These are phyloP conservation scores for Pythium pyrilobum DNA, from an alignment of 352 stramenopile genomes.

Conservation along the genomic window DNA sequence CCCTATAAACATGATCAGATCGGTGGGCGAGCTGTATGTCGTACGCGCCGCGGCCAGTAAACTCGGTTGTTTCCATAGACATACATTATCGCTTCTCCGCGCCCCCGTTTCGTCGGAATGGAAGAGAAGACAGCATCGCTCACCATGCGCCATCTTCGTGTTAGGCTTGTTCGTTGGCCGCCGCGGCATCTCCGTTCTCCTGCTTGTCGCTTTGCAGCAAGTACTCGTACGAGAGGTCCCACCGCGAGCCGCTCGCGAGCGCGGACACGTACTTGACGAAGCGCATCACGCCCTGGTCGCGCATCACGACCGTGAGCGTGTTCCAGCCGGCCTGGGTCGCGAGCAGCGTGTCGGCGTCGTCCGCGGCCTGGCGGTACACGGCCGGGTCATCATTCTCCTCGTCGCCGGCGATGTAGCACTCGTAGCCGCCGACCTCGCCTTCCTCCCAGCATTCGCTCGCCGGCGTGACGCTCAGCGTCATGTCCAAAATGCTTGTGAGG, in stretches of 20 bases:
- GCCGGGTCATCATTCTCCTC: slow-evolving; percentile 69
- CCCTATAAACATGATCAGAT: not conserved
- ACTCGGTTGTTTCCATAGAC: no score
- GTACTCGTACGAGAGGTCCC: slow-evolving; percentile 74
- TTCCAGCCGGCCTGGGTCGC: slow-evolving; percentile 88
- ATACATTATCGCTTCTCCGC: not conserved
- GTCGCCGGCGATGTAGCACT: slow-evolving; percentile 86
- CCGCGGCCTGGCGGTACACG: slow-evolving; percentile 24
- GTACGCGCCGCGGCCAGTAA: no score
- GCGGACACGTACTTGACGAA: slow-evolving; percentile 93
- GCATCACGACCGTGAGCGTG: slow-evolving; percentile 85
- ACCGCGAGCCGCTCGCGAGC: slow-evolving; percentile 77
- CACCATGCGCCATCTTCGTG: no score
- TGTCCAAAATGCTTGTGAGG: slow-evolving; percentile 51
- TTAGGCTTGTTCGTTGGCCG: not conserved
- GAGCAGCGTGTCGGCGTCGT: slow-evolving; percentile 81
- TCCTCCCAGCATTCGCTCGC: slow-evolving; percentile 31
- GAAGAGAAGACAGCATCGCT: no score
- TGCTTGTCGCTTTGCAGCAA: slow-evolving; percentile 8
- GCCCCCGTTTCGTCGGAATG: no score
- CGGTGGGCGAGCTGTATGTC: no score
- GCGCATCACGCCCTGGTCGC: slow-evolving; percentile 84
- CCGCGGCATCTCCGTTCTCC: not conserved
- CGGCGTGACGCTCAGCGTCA: slow-evolving; percentile 28
- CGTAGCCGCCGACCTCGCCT: slow-evolving; percentile 63